Conservation (phyloP, 1,284 basidiomycete genomes). For the Neolentinus lepideus region DNA sequence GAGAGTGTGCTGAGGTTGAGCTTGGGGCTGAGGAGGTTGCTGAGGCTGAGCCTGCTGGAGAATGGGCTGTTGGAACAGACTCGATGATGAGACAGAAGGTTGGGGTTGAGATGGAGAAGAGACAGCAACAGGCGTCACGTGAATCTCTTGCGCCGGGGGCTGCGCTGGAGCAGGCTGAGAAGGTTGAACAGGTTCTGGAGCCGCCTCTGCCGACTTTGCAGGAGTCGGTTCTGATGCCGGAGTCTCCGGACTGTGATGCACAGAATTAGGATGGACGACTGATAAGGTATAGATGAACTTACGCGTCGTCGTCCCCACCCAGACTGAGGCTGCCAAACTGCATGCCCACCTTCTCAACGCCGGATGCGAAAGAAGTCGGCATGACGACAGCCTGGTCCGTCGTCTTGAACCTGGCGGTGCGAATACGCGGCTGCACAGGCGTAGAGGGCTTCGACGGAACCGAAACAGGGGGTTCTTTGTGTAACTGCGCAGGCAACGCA, state of each 20-base stretch:
- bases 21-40: constrained; percentile 17
- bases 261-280: neutral
- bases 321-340: constrained; percentile 76
- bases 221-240: constrained; percentile 17
- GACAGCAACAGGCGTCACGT: constrained; percentile 12
- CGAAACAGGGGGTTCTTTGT: constrained; percentile 15
- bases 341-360: constrained; percentile 72
- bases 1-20: constrained; percentile 33
- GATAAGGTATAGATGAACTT: constrained; percentile 18
- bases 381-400: constrained; percentile 72
- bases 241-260: constrained; percentile 11
- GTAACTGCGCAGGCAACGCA: constrained; percentile 24
- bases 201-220: constrained; percentile 22
- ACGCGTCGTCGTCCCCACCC: constrained; percentile 57
- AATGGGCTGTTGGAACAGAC: constrained; percentile 38
- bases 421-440: constrained; percentile 35
- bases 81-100: constrained; percentile 17
- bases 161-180: constrained; percentile 11
- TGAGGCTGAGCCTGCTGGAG: constrained; percentile 35
- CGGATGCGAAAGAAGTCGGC: constrained; percentile 51
- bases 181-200: constrained; percentile 21
- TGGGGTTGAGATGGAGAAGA: constrained; percentile 21
- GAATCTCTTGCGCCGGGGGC: constrained; percentile 7
- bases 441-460: constrained; percentile 24
- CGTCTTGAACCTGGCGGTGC: constrained; percentile 53